These are phyloP conservation scores for Miscanthus lutarioriparius DNA, from an alignment of 176 grass and related monocot genomes.

Conservation along the genomic window DNA sequence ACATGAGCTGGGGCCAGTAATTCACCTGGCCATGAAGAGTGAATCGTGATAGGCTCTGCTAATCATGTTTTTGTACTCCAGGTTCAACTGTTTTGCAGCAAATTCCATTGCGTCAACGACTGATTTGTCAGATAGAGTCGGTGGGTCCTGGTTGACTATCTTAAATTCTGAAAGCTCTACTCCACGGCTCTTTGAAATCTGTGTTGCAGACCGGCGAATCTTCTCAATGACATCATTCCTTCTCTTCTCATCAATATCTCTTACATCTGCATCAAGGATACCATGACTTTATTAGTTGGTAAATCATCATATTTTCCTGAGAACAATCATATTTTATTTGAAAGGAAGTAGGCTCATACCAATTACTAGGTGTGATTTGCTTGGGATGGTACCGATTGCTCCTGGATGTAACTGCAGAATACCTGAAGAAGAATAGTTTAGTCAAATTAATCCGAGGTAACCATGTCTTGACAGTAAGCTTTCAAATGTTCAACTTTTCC, in stretches of 20 bases:
- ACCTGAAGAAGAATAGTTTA: conserved; percentile 43
- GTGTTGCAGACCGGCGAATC: conserved; percentile 56
- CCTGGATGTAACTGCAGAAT: conserved; percentile 97
- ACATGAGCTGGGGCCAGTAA: not conserved
- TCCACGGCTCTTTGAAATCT: conserved; percentile 59
- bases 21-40: conserved; percentile 96
- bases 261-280: conserved; percentile 55
- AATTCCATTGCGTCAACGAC: conserved; percentile 72
- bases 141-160: conserved; percentile 92
- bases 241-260: conserved; percentile 90
- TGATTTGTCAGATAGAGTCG: conserved; percentile 69
- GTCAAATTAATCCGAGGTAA: conserved; percentile 27
- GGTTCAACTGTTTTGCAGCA: conserved; percentile 60
- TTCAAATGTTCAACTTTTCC: not conserved
- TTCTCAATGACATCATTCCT: conserved; percentile 85
- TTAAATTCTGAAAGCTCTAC: conserved; percentile 82
- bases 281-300: not conserved
- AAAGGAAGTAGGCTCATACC: conserved; percentile 52
- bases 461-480: conserved; percentile 9
- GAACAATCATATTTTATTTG: not conserved
- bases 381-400: conserved; percentile 95
- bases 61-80: conserved; percentile 79
- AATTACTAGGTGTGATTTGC: conserved; percentile 97
- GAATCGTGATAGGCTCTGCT: conserved; percentile 98
- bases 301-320: not conserved